Base-by-base conservation (phyloP, 768 basidiomycete species). In the Termitomyces sp. region DNA sequence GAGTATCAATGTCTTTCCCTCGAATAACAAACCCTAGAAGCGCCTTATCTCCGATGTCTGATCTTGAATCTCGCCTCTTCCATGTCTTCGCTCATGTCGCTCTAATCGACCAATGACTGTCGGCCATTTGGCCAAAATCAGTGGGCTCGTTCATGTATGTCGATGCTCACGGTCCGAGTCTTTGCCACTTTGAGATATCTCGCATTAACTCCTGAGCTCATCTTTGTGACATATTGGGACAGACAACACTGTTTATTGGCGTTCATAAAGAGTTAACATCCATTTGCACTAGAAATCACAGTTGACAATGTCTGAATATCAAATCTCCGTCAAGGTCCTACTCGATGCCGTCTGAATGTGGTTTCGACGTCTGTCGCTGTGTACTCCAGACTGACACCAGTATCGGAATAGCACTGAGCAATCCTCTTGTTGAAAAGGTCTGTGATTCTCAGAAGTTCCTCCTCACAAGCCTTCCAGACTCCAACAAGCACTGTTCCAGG, bases 391-490 rank as follows among this genome's bases (percentile, higher is more conserved):
- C 77, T 70, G 26, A 89, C 68, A 1, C 88, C 87, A 47, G 76
- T 80, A 48, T 90, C 91, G 17, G 75, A 77, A 69, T 96, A 98
- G 64, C 92, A 91, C 65, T 88, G 84, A 11, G 77, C 71, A 59
- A 97, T 88, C 57, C 87, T 74, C 57, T 77, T 83, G 47, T 66
- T 68, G 70, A 90, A 93, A 44, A 80, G 69, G 58, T 87, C 83
- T 8, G 87, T 89, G 60, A 93, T 78, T 57, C 81, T 79, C 58
- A 87, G 68, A 55, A 97, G 66, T 63, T 94, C 92, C 51, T 88
- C 86, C 68, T 95, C 92, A 68, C 92, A 92, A 35, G 91, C 86
- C 64, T 83, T 90, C 94, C 94, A 97, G 2, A 96, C 93, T 4
- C 84, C 87, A 24, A 83, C 81, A 71, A 95, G 73, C 40, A 92